A percentile compares a stretch with the other conserved stretches of the same genome.
Evolutionary conservation across 352 stramenopile genomes (phyloP).

Genomic region (Phytophthora pini): DNA sequence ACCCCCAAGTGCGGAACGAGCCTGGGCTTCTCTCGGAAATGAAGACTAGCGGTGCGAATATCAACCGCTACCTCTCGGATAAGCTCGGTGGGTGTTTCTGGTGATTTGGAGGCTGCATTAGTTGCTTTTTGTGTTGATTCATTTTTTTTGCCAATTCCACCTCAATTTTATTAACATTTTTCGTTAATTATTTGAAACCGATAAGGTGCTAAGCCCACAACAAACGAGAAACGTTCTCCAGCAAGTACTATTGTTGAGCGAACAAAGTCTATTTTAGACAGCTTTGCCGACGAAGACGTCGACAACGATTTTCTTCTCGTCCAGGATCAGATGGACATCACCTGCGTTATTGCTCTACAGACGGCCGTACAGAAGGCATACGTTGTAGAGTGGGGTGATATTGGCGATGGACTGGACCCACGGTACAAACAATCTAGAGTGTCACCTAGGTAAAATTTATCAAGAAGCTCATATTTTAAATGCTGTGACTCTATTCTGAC

Average conservation of each 20-base stretch:
- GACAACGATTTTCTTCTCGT: constrained; percentile 1
- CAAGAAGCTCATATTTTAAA: background rate
- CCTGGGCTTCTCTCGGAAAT: background rate
- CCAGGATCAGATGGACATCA: constrained; percentile 3
- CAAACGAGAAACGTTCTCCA: constrained; percentile 16
- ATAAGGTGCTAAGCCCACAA: constrained; percentile 10
- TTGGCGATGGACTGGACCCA: constrained; percentile 4
- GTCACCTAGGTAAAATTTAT: constrained; percentile 14
- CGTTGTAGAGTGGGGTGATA: background rate
- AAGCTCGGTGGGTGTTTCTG: constrained; percentile 13
- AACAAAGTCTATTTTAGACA: background rate
- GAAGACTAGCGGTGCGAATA: constrained; percentile 4
- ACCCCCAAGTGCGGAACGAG: background rate
- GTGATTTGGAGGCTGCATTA: background rate
- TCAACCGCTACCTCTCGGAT: constrained; percentile 12
- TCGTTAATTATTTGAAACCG: background rate
- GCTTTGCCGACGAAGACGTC: constrained; percentile 13
- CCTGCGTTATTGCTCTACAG: background rate
- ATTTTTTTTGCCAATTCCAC: no score
- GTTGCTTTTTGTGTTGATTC: background rate
- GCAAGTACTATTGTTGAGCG: constrained; percentile 1
- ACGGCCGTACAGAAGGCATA: background rate
- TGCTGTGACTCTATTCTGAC: no score
- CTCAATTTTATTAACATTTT: background rate
- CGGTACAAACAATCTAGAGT: background rate